Percentiles rank a stretch among this genome's conserved stretches.
These are phyloP conservation scores for Meira nashicola DNA, from an alignment of 1,284 basidiomycete species.

Conservation along the genomic window DNA sequence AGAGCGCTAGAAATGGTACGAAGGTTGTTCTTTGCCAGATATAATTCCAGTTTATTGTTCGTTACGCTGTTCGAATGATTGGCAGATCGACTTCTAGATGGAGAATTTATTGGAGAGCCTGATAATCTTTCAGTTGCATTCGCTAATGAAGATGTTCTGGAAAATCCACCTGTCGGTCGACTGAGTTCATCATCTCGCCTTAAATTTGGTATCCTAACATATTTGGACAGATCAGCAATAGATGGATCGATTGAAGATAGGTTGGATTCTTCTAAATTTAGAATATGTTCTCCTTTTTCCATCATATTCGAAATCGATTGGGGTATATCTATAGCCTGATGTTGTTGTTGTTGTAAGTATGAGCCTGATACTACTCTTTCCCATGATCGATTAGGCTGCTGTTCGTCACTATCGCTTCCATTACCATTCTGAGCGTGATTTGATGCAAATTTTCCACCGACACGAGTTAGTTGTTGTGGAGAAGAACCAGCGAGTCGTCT, in stretches of 20 bases:
- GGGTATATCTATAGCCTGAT: slow-evolving; percentile 11
- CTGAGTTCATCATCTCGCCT: neutral
- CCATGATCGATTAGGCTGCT: too few species aligned
- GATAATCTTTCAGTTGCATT: neutral
- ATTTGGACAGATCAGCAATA: slow-evolving; percentile 27
- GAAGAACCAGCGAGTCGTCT: neutral
- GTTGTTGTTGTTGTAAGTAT: neutral
- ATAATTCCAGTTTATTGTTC: slow-evolving; percentile 16
- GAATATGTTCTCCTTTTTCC: too few species aligned
- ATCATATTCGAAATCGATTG: neutral
- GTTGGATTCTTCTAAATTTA: neutral
- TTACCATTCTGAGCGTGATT: too few species aligned
- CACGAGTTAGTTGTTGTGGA: neutral
- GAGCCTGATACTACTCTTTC: too few species aligned
- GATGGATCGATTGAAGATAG: slow-evolving; percentile 17
- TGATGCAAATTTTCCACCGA: too few species aligned
- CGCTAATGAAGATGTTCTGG: slow-evolving; percentile 1
- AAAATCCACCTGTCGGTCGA: neutral
- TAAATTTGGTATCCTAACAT: slow-evolving; percentile 24
- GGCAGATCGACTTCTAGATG: neutral
- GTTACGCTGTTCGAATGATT: neutral
- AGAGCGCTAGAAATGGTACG: slow-evolving; percentile 43
- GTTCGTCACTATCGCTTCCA: too few species aligned
- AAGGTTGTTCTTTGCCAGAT: slow-evolving; percentile 33
- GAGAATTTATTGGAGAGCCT: neutral